Conservation (phyloP, 2,329 filamentous ascomycete species). For the Colletotrichum destructivum region DNA sequence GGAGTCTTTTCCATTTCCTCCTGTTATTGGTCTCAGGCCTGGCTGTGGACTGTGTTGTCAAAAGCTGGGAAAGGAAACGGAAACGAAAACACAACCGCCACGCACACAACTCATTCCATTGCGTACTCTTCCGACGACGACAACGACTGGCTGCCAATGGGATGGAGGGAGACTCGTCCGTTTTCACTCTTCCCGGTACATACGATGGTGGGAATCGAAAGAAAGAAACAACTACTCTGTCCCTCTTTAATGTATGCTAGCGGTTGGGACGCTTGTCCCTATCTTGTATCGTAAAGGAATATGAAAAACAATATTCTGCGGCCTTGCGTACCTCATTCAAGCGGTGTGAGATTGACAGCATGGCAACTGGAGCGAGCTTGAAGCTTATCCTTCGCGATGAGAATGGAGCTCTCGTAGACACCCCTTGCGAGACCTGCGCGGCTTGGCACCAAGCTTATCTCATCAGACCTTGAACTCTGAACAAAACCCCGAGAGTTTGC, state of each 20-base stretch:
- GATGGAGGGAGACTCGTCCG: not conserved
- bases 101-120: too few relatives aligned
- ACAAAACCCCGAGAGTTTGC: too few relatives aligned
- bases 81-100: too few relatives aligned
- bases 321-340: not conserved
- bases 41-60: too few relatives aligned
- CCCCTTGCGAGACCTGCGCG: not conserved
- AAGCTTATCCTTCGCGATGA: not conserved
- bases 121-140: not conserved
- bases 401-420: not conserved
- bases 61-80: not conserved
- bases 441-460: not conserved
- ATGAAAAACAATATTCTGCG: not conserved
- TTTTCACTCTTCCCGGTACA: not conserved
- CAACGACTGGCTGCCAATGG: not conserved
- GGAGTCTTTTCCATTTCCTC: not conserved
- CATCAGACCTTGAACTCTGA: not conserved
- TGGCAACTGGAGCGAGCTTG: not conserved
- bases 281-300: too few relatives aligned
- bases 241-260: not conserved
- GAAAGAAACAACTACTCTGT: not conserved
- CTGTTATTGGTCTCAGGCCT: not conserved
- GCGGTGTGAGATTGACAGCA: too few relatives aligned
- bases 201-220: not conserved
- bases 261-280: not conserved